Evolutionary conservation across 176 grass and related monocot species (phyloP), one percentile per base, ranked within the genome.

Genomic region (Musa acuminata): DNA sequence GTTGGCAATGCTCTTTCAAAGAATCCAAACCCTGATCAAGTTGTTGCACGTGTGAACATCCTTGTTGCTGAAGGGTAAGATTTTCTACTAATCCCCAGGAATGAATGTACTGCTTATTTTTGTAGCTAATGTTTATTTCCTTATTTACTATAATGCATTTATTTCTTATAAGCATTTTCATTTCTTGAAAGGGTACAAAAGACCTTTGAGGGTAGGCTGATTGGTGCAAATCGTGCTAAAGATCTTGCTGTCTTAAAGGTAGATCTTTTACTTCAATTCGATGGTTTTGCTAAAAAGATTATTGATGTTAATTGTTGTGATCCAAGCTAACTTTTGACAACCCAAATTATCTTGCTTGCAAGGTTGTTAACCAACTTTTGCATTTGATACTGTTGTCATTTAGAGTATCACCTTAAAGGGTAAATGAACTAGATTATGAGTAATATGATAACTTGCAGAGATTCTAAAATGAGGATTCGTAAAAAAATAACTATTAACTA

Each of bases 171-270:
- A 50, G 75, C 55, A 27, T 55, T 55, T 65, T 8, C 62, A 53
- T 80, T 48, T 64, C 77, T 75, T 82, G 62, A 84, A 89, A 94
- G 95, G 88, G 80, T 99, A 83, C 90, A 99, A 82, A 94, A 91
- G 78, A 94, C 62, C 77, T 99, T 99, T 71, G 95, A 99, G 76
- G 95, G 88, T 60, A 99, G 87, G 84, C 85, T 99, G 78, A 70
- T 99, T n/a, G 95, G 90, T 72, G 90, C 86, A 80, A 86, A 99
- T 67, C 87, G 88, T 64, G 73, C 80, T 71, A 99, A 99, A 82
- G 88, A 99, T 82, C 86, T 99, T 81, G 90, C 90, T 70, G 86
- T 99, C 59, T 80, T 99, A 72, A 91, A 99, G 88, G 90, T 93
- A 86, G 27, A 69, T 57, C 24, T 52, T 59, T 55, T 73, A 49